Conservation (phyloP, 257 asterid species). For the Haberlea rhodopensis region DNA sequence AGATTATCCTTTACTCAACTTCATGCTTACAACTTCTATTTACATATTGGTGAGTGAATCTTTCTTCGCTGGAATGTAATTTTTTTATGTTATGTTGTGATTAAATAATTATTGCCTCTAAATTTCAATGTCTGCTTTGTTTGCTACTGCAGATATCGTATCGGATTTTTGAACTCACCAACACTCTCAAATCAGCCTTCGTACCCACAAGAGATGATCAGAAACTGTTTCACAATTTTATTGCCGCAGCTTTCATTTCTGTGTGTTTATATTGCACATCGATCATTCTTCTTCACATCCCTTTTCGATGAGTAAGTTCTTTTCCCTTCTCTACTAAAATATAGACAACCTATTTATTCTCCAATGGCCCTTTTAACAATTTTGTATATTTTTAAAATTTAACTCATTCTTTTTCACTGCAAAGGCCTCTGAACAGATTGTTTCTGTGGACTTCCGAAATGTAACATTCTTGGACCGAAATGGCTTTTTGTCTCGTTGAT, state of each 20-base stretch:
- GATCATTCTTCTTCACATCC: constrained; percentile 68
- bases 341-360: background rate
- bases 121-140: constrained; percentile 14
- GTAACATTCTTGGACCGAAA: constrained; percentile 16
- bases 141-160: constrained; percentile 58
- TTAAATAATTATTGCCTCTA: constrained; percentile 12
- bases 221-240: constrained; percentile 58
- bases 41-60: constrained; percentile 65
- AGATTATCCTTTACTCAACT: constrained; percentile 93
- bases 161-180: constrained; percentile 88
- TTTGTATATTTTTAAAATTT: no score
- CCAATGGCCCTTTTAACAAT: background rate
- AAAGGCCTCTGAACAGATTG: constrained; percentile 23
- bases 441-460: constrained; percentile 20
- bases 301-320: constrained; percentile 51
- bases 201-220: constrained; percentile 72
- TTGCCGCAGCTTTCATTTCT: constrained; percentile 59
- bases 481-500: constrained; percentile 9
- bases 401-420: background rate
- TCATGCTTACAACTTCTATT: constrained; percentile 86
- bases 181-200: constrained; percentile 73
- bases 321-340: background rate
- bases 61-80: background rate
- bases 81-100: constrained; percentile 6
- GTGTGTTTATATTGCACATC: constrained; percentile 57